A percentile compares a stretch with the other conserved stretches of the same genome.
Conservation (phyloP, 2,329 filamentous ascomycete species). For the Fusarium equiseti region DNA sequence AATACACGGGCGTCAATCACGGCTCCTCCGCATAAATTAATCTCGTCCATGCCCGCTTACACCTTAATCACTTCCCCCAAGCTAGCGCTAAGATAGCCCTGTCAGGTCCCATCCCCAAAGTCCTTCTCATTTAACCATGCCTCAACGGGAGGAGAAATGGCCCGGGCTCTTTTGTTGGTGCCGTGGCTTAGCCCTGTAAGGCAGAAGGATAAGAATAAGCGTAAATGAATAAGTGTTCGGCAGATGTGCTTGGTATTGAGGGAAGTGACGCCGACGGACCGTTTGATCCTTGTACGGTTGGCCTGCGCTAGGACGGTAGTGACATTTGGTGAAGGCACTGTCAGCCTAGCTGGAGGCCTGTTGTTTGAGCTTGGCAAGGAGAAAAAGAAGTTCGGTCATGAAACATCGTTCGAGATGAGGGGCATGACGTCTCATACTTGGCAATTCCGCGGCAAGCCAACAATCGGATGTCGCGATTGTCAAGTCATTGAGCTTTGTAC, state of each 20-base stretch:
- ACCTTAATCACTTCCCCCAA: not conserved
- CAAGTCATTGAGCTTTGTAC: no score
- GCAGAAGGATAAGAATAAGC: not conserved
- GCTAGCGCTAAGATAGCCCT: not conserved
- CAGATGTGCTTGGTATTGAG: not conserved
- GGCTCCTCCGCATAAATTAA: not conserved
- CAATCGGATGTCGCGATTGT: no score
- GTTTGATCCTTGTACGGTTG: no score
- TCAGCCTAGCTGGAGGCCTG: no score
- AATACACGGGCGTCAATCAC: not conserved
- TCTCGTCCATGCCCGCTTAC: not conserved
- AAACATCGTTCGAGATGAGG: no score
- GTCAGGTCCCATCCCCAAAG: not conserved
- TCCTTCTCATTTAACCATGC: not conserved
- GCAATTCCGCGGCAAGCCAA: fast-evolving
- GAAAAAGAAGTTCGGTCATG: fast-evolving
- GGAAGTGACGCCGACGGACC: no score
- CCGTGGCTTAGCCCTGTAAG: not conserved
- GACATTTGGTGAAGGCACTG: no score
- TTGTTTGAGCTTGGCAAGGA: no score
- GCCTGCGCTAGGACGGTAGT: no score
- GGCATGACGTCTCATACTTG: no score
- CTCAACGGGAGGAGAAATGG: not conserved
- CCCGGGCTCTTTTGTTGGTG: not conserved
- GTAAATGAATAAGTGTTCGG: not conserved